Percentiles rank a stretch among this genome's conserved stretches.
Evolutionary conservation across 208 protist species (phyloP).

Genomic region (Trypanosoma platydactyli): DNA sequence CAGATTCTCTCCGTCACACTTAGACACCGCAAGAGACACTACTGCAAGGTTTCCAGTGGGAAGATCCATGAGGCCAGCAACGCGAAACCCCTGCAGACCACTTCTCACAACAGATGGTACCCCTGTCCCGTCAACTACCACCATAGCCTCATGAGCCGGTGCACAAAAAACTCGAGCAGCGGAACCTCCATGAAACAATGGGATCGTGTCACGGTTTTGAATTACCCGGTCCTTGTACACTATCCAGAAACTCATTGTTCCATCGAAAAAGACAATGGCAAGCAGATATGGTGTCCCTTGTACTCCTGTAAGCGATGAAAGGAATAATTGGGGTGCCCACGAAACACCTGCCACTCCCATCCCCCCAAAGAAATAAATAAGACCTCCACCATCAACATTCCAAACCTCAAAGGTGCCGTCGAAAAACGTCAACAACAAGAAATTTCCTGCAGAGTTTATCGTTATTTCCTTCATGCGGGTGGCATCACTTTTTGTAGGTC

Average conservation of each 20-base stretch:
- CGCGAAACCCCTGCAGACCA: conserved; percentile 6
- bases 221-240: conserved; percentile 77
- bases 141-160: conserved; percentile 33
- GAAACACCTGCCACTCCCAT: conserved; percentile 69
- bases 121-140: conserved; percentile 52
- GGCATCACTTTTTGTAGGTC: conserved; percentile 56
- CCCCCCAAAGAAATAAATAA: conserved; percentile 75
- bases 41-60: conserved; percentile 1
- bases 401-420: conserved; percentile 86
- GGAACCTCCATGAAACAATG: conserved; percentile 38
- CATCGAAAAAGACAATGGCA: conserved; percentile 69
- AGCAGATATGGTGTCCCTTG: conserved; percentile 74
- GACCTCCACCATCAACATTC: conserved; percentile 50
- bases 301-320: conserved; percentile 49
- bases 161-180: conserved; percentile 39
- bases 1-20: background rate
- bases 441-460: conserved; percentile 50
- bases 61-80: conserved; percentile 19
- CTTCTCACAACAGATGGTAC: conserved; percentile 11
- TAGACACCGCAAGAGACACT: conserved; percentile 22
- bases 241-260: conserved; percentile 72
- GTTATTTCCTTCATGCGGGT: conserved; percentile 65
- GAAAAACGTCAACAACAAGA: conserved; percentile 68
- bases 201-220: conserved; percentile 58
- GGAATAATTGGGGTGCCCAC: conserved; percentile 71